Conservation (phyloP, 495 filamentous ascomycete genomes). For the Darksidea phi region DNA sequence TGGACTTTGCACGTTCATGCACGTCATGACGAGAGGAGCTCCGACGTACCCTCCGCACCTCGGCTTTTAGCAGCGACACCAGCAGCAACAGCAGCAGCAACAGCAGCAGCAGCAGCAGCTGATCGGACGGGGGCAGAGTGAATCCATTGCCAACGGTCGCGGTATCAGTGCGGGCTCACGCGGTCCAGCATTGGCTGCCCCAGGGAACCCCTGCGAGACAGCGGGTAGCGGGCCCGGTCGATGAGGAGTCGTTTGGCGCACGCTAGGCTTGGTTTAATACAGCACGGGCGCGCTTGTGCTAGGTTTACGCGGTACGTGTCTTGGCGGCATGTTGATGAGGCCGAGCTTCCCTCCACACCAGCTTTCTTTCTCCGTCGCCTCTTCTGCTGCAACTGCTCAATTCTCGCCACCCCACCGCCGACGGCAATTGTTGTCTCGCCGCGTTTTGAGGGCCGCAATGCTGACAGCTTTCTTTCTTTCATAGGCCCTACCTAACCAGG, state of each 20-base stretch:
- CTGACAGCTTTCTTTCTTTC: conserved; percentile 4
- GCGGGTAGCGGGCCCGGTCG: too few relatives aligned
- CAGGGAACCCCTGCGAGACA: too few relatives aligned
- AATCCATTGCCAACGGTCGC: too few relatives aligned
- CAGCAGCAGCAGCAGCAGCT: not conserved
- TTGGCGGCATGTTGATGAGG: not conserved
- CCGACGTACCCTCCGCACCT: not conserved
- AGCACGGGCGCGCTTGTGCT: not conserved
- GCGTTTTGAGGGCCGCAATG: conserved; percentile 6
- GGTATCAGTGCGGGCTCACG: too few relatives aligned
- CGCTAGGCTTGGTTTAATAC: not conserved
- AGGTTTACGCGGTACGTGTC: not conserved
- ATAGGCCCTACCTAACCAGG: not conserved
- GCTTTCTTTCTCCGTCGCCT: not conserved
- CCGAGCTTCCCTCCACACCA: not conserved
- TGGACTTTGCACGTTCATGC: conserved; percentile 13
- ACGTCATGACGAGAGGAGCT: conserved; percentile 23
- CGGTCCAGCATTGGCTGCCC: too few relatives aligned
- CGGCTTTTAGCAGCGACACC: not conserved
- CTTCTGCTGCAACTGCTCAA: not conserved
- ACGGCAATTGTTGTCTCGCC: not conserved
- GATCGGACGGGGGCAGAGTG: too few relatives aligned
- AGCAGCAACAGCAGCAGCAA: not conserved
- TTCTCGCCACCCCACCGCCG: not conserved
- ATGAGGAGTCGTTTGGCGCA: too few relatives aligned